Conservation (phyloP, 495 filamentous ascomycete genomes). For the Aspergillus nanangensis region DNA sequence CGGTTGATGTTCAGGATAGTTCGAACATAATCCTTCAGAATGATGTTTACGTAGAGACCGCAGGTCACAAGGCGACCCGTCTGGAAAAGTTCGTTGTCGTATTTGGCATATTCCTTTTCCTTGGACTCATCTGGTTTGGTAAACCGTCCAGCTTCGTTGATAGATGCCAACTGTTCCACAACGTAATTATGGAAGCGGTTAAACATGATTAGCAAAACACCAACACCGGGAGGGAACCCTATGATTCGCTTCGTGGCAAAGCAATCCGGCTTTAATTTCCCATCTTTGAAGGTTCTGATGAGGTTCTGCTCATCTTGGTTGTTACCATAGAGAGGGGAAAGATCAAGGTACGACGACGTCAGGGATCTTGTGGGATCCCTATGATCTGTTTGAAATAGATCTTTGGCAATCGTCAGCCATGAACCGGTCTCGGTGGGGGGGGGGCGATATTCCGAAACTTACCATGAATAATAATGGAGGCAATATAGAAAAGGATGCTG, state of each 20-base stretch:
- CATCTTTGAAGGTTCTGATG: slow-evolving; percentile 75
- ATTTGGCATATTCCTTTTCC: slow-evolving; percentile 53
- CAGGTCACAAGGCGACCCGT: slow-evolving; percentile 68
- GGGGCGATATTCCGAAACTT: slow-evolving; percentile 8
- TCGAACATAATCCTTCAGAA: slow-evolving; percentile 76
- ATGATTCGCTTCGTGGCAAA: slow-evolving; percentile 74
- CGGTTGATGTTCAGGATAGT: slow-evolving; percentile 74
- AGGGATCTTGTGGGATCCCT: slow-evolving; percentile 53
- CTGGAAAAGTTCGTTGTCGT: slow-evolving; percentile 76
- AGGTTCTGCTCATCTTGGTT: slow-evolving; percentile 68
- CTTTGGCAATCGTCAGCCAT: slow-evolving; percentile 28
- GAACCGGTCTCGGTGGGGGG: neutral
- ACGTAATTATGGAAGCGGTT: slow-evolving; percentile 77
- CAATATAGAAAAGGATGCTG: slow-evolving; percentile 84
- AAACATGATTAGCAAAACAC: slow-evolving; percentile 68
- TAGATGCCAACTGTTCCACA: slow-evolving; percentile 52
- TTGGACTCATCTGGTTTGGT: slow-evolving; percentile 44
- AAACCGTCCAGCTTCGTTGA: slow-evolving; percentile 59
- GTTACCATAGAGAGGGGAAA: slow-evolving; percentile 82
- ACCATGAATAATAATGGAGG: slow-evolving; percentile 86
- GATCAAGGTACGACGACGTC: slow-evolving; percentile 82
- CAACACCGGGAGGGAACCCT: slow-evolving; percentile 81
- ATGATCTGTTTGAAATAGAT: slow-evolving; percentile 61
- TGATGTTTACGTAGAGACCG: slow-evolving; percentile 73
- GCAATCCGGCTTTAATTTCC: slow-evolving; percentile 77